phyloP scores from a whole-genome alignment of 2,329 filamentous ascomycete species.

The Ophiostoma australiae region DNA sequence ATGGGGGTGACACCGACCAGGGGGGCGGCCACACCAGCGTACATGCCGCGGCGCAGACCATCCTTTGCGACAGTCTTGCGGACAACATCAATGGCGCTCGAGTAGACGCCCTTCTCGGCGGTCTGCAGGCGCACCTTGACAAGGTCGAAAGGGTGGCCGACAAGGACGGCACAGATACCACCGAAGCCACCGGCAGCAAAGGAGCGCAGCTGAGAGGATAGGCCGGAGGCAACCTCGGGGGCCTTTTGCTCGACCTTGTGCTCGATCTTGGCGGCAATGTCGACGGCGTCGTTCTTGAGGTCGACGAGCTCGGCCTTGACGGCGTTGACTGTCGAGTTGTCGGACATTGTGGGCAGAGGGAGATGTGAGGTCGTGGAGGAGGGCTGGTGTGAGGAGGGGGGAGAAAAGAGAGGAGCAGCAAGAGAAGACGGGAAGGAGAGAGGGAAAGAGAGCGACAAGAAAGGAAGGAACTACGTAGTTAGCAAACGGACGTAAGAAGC shows the following conservation, averaged over 20 bases:
- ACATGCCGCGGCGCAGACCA: conserved; percentile 73
- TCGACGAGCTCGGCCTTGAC: conserved; percentile 42
- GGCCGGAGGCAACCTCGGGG: conserved; percentile 33
- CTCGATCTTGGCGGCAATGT: conserved; percentile 19
- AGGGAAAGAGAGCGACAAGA: not conserved
- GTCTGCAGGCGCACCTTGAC: conserved; percentile 98
- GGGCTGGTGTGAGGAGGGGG: not conserved
- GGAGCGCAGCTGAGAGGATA: conserved; percentile 61
- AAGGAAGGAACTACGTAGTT: not conserved
- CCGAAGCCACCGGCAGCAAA: conserved; percentile 87
- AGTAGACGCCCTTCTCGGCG: conserved; percentile 88
- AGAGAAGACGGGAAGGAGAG: not conserved
- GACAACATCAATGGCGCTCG: conserved; percentile 84
- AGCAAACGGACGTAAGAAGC: not conserved
- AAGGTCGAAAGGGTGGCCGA: conserved; percentile 94
- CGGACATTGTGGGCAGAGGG: conserved; percentile 10
- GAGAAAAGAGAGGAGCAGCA: not conserved
- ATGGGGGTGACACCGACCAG: conserved; percentile 95
- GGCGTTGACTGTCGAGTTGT: conserved; percentile 32
- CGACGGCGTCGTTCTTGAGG: conserved; percentile 38
- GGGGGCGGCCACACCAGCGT: conserved; percentile 94
- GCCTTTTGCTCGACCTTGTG: conserved; percentile 15
- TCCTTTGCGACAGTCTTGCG: conserved; percentile 82
- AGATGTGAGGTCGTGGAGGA: not conserved
- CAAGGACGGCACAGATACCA: conserved; percentile 86